A percentile compares a stretch with the other conserved stretches of the same genome.
phyloP scores from a whole-genome alignment of 164 flowering plant genomes.

The Kalanchoe fedtschenkoi region DNA sequence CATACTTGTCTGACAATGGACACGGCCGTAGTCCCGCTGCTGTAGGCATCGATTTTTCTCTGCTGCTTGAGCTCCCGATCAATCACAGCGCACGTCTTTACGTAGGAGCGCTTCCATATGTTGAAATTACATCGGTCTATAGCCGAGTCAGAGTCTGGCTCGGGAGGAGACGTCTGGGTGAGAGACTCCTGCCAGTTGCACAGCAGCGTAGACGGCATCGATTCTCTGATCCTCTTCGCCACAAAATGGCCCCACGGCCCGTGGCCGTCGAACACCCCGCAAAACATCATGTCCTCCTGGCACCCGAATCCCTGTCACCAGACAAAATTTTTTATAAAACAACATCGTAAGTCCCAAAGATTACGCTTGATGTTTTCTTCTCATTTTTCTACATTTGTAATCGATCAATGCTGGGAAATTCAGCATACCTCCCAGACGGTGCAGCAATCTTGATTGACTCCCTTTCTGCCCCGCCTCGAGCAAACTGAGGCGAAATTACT shows the following conservation, averaged over 20 bases:
- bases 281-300: constrained; percentile 72
- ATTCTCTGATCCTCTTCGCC: constrained; percentile 52
- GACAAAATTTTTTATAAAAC: not conserved
- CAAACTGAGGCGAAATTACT: constrained; percentile 6
- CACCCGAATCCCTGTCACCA: constrained; percentile 63
- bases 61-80: constrained; percentile 58
- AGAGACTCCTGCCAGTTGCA: constrained; percentile 69
- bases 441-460: constrained; percentile 5
- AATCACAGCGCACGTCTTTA: constrained; percentile 56
- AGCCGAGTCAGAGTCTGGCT: constrained; percentile 26
- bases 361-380: too few species aligned
- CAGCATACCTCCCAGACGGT: constrained; percentile 2
- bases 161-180: constrained; percentile 24
- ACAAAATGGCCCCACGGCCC: constrained; percentile 95
- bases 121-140: constrained; percentile 27
- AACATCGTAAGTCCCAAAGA: too few species aligned
- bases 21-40: constrained; percentile 83
- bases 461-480: constrained; percentile 4
- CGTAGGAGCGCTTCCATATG: constrained; percentile 63
- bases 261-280: constrained; percentile 92
- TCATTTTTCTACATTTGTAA: too few species aligned
- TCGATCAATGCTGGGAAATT: not conserved
- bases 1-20: constrained; percentile 73
- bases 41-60: constrained; percentile 43
- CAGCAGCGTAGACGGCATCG: constrained; percentile 54